These are phyloP conservation scores for Tuber aestivum DNA, from an alignment of 495 filamentous ascomycete species.

Conservation along the genomic window DNA sequence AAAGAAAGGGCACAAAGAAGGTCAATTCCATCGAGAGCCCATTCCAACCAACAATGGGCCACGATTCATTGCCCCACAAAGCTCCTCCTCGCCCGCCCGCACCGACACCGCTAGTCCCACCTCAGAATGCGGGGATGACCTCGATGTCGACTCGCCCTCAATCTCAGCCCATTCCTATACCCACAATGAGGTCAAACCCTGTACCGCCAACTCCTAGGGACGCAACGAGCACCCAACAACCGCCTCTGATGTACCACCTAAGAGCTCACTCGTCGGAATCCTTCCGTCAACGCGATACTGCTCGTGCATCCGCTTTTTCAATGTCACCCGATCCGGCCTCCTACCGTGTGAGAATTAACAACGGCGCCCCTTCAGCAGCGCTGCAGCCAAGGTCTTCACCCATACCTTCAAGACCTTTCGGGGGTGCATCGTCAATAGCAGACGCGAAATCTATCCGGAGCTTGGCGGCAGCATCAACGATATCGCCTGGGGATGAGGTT, in stretches of 20 bases:
- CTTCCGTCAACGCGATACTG: background rate
- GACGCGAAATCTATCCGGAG: slow-evolving; percentile 31
- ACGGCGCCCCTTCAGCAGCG: background rate
- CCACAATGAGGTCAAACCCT: background rate
- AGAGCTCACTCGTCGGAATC: background rate
- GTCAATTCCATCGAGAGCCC: background rate
- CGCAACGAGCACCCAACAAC: background rate
- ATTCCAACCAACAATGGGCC: background rate
- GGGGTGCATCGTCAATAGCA: slow-evolving; percentile 17
- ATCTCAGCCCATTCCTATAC: background rate
- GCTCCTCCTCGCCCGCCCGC: background rate
- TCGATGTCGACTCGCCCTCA: background rate
- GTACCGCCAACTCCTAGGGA: background rate
- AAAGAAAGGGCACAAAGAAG: background rate
- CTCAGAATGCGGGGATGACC: background rate
- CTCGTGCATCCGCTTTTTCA: background rate
- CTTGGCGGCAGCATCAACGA: slow-evolving; percentile 25
- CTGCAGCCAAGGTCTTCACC: slow-evolving; percentile 4
- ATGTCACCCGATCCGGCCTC: background rate
- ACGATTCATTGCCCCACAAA: background rate
- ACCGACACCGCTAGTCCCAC: background rate
- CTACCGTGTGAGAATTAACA: background rate
- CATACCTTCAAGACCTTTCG: slow-evolving; percentile 21
- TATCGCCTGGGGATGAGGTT: slow-evolving; percentile 41
- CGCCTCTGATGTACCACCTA: background rate